A percentile compares a stretch with the other conserved stretches of the same genome.
These are phyloP conservation scores for Hypericum perforatum DNA, from an alignment of 345 rosid genomes.

Conservation along the genomic window DNA sequence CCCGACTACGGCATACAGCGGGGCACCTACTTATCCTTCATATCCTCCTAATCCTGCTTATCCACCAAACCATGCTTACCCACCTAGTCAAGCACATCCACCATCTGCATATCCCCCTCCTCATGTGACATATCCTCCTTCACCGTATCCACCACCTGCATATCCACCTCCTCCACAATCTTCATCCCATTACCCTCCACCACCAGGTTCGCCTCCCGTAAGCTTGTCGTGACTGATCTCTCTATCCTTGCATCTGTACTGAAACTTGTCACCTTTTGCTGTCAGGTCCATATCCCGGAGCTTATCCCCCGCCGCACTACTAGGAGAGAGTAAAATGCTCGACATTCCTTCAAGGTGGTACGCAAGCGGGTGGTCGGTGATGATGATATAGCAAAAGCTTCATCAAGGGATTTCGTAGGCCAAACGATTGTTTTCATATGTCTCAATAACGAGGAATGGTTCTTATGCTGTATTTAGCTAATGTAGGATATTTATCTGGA, in stretches of 20 bases:
- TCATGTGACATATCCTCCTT: slow-evolving; percentile 6
- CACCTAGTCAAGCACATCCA: neutral
- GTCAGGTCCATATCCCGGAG: slow-evolving; percentile 51
- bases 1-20: slow-evolving; percentile 16
- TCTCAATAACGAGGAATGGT: too few species aligned
- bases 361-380: too few species aligned
- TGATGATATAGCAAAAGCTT: too few species aligned
- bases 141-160: slow-evolving; percentile 12
- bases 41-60: slow-evolving; percentile 16
- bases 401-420: too few species aligned
- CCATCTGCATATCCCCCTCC: slow-evolving; percentile 12
- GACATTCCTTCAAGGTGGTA: too few species aligned
- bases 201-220: slow-evolving; percentile 19
- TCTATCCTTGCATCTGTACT: slow-evolving; percentile 5
- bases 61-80: slow-evolving; percentile 4
- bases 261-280: slow-evolving; percentile 3
- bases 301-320: slow-evolving; percentile 52
- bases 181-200: slow-evolving; percentile 21
- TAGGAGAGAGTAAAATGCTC: slow-evolving; percentile 11
- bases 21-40: slow-evolving; percentile 13
- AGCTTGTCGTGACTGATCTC: slow-evolving; percentile 15
- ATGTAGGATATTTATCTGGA: too few species aligned
- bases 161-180: slow-evolving; percentile 16
- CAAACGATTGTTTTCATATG: too few species aligned
- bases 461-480: too few species aligned